These are phyloP conservation scores for Achaetomium macrosporum DNA, from an alignment of 2,329 filamentous ascomycete species.

Conservation along the genomic window DNA sequence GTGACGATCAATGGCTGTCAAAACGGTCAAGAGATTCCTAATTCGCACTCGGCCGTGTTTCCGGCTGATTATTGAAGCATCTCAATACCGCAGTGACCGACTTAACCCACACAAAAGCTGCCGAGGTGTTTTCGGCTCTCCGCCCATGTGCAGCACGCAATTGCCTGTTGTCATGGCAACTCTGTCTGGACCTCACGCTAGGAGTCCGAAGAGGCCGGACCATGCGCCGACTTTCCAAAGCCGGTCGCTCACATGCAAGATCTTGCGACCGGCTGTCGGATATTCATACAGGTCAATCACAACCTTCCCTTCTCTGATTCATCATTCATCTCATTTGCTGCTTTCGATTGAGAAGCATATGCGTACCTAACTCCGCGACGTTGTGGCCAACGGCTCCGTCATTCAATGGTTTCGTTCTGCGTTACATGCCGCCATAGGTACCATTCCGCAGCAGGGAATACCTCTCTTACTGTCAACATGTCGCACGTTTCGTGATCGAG, in stretches of 20 bases:
- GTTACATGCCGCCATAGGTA: too few relatives aligned
- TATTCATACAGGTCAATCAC: too few relatives aligned
- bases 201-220: constrained; percentile 5
- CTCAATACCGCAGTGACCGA: neutral
- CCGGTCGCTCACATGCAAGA: constrained; percentile 17
- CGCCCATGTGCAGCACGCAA: constrained; percentile 12
- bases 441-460: too few relatives aligned
- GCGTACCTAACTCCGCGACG: too few relatives aligned
- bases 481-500: too few relatives aligned
- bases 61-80: neutral
- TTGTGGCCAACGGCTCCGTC: too few relatives aligned
- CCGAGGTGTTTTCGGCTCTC: constrained; percentile 16
- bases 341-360: too few relatives aligned
- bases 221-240: constrained; percentile 12
- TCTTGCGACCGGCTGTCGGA: neutral
- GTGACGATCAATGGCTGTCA: neutral
- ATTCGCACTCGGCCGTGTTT: too few relatives aligned
- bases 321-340: too few relatives aligned
- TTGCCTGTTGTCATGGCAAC: constrained; percentile 25
- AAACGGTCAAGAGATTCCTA: neutral
- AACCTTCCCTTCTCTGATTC: too few relatives aligned
- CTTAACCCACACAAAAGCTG: constrained; percentile 1
- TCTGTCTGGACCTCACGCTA: neutral
- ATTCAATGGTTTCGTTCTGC: too few relatives aligned
- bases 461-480: too few relatives aligned